These are phyloP conservation scores for Phytophthora cryptogea DNA, from an alignment of 352 stramenopile genomes.

Conservation along the genomic window DNA sequence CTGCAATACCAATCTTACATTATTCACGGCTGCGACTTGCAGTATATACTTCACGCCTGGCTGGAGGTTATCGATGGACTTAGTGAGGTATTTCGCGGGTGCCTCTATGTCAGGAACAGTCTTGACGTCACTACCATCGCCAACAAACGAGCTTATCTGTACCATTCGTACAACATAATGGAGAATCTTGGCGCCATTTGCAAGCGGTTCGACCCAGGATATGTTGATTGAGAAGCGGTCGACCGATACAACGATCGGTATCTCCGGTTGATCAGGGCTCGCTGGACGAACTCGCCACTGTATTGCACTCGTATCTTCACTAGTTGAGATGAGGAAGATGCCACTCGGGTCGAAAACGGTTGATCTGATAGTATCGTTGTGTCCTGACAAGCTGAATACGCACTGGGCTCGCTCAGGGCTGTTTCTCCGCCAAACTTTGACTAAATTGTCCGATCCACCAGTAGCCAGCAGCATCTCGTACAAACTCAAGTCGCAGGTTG, in stretches of 20 bases:
- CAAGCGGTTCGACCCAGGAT: constrained; percentile 51
- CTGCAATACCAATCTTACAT: constrained; percentile 21
- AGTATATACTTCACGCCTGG: constrained; percentile 61
- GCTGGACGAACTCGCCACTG: constrained; percentile 58
- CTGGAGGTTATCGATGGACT: constrained; percentile 49
- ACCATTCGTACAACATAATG: constrained; percentile 55
- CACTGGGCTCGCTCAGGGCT: constrained; percentile 25
- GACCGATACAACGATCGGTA: constrained; percentile 29
- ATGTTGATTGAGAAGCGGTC: constrained; percentile 60
- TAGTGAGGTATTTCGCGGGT: constrained; percentile 45
- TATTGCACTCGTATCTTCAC: constrained; percentile 56
- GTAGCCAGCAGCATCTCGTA: constrained; percentile 54
- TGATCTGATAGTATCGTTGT: constrained; percentile 49
- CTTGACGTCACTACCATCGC: constrained; percentile 33
- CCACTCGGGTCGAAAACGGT: constrained; percentile 49
- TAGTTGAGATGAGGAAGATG: constrained; percentile 55
- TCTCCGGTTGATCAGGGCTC: constrained; percentile 42
- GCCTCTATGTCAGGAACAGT: constrained; percentile 40
- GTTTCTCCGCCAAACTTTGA: constrained; percentile 59
- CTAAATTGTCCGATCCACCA: constrained; percentile 61
- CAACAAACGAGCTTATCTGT: constrained; percentile 41
- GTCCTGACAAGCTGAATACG: constrained; percentile 50
- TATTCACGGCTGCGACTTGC: constrained; percentile 57
- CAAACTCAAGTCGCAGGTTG: constrained; percentile 19
- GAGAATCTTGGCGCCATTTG: constrained; percentile 57